Evolutionary conservation across 2,329 filamentous ascomycete species (phyloP).

Genomic region (Keithomyces neogunnii): DNA sequence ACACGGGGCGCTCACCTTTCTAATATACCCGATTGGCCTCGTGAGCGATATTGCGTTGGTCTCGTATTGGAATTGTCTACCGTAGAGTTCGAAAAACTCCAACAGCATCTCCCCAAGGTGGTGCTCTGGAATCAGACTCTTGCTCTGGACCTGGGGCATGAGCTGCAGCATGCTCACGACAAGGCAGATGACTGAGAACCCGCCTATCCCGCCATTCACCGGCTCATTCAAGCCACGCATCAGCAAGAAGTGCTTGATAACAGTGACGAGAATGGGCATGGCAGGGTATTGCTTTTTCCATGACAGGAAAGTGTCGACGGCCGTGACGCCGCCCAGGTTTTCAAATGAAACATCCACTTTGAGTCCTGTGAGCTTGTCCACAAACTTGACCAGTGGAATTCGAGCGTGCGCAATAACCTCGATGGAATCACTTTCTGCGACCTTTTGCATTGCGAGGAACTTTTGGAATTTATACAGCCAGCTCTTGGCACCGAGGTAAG

Average conservation of each 20-base stretch:
- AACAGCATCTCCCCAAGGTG: slow-evolving; percentile 76
- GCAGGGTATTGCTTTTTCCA: slow-evolving; percentile 77
- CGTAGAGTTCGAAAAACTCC: slow-evolving; percentile 85
- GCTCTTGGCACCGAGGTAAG: slow-evolving; percentile 40
- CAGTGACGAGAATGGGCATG: slow-evolving; percentile 76
- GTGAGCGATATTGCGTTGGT: slow-evolving; percentile 66
- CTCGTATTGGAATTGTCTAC: slow-evolving; percentile 66
- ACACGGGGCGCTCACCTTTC: slow-evolving; percentile 53
- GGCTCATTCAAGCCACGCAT: slow-evolving; percentile 92
- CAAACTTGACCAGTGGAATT: slow-evolving; percentile 88
- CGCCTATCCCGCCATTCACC: slow-evolving; percentile 81
- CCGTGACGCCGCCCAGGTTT: slow-evolving; percentile 72
- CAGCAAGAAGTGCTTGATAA: slow-evolving; percentile 87
- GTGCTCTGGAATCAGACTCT: slow-evolving; percentile 48
- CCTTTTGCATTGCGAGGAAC: slow-evolving; percentile 45
- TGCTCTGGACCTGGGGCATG: slow-evolving; percentile 61
- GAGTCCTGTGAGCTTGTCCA: slow-evolving; percentile 68
- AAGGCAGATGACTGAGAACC: slow-evolving; percentile 89
- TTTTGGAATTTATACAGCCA: slow-evolving; percentile 54
- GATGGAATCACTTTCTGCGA: slow-evolving; percentile 51
- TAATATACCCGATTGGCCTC: slow-evolving; percentile 59
- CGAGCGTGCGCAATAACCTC: slow-evolving; percentile 67
- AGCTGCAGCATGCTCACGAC: slow-evolving; percentile 82
- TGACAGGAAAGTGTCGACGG: slow-evolving; percentile 67
- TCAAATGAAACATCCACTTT: slow-evolving; percentile 94